These are phyloP conservation scores for Fusarium acutatum DNA, from an alignment of 2,329 filamentous ascomycete species.

Conservation along the genomic window DNA sequence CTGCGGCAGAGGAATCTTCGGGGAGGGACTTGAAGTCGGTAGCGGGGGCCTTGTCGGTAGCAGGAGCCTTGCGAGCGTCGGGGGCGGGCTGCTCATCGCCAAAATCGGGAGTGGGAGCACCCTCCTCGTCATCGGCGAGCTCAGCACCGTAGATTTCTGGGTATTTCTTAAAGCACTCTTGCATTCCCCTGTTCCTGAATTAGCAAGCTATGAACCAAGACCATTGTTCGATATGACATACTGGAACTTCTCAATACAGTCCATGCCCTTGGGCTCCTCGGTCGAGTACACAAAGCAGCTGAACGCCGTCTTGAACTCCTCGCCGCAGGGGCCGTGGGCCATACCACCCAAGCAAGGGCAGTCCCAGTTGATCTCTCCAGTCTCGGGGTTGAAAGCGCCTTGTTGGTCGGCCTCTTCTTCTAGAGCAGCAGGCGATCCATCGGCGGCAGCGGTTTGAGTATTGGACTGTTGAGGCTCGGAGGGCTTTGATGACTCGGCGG, in stretches of 20 bases:
- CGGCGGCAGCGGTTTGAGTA: slow-evolving; percentile 38
- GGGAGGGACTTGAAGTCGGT: not conserved
- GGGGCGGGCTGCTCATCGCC: slow-evolving; percentile 42
- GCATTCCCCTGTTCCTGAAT: slow-evolving; percentile 78
- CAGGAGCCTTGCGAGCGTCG: slow-evolving; percentile 7
- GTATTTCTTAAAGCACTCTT: slow-evolving; percentile 93
- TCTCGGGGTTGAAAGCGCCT: slow-evolving; percentile 97
- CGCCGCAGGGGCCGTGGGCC: slow-evolving; percentile 94
- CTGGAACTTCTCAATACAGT: slow-evolving; percentile 98
- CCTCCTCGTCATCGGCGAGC: slow-evolving; percentile 76
- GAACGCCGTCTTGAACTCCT: slow-evolving; percentile 94
- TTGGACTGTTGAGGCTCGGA: slow-evolving; percentile 42
- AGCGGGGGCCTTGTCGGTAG: not conserved
- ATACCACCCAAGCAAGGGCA: slow-evolving; percentile 97
- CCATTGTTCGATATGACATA: slow-evolving; percentile 55
- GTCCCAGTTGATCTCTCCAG: slow-evolving; percentile 99
- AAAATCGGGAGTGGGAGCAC: slow-evolving; percentile 41
- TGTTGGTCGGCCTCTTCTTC: slow-evolving; percentile 86
- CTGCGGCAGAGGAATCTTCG: not conserved
- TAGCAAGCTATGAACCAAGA: slow-evolving; percentile 15
- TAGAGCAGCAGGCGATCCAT: slow-evolving; percentile 60
- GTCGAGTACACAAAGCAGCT: slow-evolving; percentile 98
- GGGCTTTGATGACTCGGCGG: slow-evolving; percentile 25
- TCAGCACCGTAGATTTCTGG: slow-evolving; percentile 94
- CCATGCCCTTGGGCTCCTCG: slow-evolving; percentile 96